phyloP scores from a whole-genome alignment of 129 eudicot genomes.

The Chrysanthemum lavandulifolium region DNA sequence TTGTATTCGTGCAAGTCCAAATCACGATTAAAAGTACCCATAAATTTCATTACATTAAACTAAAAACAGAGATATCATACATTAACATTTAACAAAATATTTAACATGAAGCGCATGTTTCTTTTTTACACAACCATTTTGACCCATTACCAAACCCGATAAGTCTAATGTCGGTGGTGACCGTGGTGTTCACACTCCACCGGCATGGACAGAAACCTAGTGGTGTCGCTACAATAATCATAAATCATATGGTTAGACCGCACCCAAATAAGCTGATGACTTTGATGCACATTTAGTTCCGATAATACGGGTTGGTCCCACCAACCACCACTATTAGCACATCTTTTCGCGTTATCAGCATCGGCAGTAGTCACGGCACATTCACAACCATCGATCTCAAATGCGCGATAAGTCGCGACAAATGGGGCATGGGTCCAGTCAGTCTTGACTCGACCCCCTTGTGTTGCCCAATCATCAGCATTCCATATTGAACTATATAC shows the following conservation, averaged over 20 bases:
- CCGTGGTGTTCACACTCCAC: conserved; percentile 71
- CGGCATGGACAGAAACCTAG: conserved; percentile 64
- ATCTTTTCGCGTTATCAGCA: conserved; percentile 40
- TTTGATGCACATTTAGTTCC: conserved; percentile 76
- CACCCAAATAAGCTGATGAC: conserved; percentile 86
- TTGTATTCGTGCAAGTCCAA: conserved; percentile 25
- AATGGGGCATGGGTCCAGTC: conserved; percentile 94
- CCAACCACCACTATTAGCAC: conserved; percentile 67
- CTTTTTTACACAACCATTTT: conserved; percentile 21
- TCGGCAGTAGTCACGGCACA: conserved; percentile 58
- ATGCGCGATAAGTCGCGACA: conserved; percentile 68
- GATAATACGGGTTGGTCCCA: conserved; percentile 79
- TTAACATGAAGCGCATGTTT: conserved; percentile 42
- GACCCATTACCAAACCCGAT: neutral
- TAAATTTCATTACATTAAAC: conserved; percentile 10
- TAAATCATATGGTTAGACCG: conserved; percentile 81
- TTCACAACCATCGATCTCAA: conserved; percentile 71
- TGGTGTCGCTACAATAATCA: conserved; percentile 67
- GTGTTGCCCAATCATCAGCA: conserved; percentile 99
- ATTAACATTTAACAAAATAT: conserved; percentile 31
- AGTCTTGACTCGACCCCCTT: conserved; percentile 89
- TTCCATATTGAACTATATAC: conserved; percentile 98
- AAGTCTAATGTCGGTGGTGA: conserved; percentile 65
- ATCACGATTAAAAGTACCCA: neutral
- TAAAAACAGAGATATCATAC: conserved; percentile 17